Base-by-base conservation (phyloP, 1,284 basidiomycete species). In the Inonotus obliquus region DNA sequence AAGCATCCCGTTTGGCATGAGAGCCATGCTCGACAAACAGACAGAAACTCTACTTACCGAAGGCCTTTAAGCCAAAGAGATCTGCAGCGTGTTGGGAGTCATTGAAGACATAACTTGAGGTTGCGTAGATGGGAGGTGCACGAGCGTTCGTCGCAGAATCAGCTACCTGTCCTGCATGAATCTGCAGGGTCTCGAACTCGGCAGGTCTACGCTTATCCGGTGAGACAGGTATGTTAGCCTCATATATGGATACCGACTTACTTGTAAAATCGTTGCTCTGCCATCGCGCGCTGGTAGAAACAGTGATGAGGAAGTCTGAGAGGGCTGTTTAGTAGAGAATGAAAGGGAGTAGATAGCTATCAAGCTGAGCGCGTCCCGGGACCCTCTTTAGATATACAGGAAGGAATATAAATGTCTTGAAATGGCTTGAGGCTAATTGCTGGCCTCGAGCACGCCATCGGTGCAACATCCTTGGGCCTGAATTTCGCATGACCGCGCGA, bases 31-130 rank as follows among this genome's bases (percentile, higher is more conserved):
- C 13, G 23, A 4, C 19, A 13, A 9, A 1, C 1, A n/a, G 51
- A 7, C 4, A 52, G 9, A 14, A 35, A 1, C 6, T 17, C 19
- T 41, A n/a, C 54, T 45, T 39, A 61, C 60, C 62, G 29, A 60
- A 56, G 23, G 59, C 57, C 83, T 74, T 85, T 64, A 94, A 74
- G 19, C 84, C 89, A 72, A 94, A 95, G 52, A 96, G 80, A 71
- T 93, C 88, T 23, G 92, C 91, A 6, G 80, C 93, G 68, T 96
- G 92, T 85, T 91, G 81, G n/a, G 88, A 85, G 70, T 90, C 76
- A 69, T 92, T 87, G 79, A 94, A 94, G 27, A 88, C 86, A 68
- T 86, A 94, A 63, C 87, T 89, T 0, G 87, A 87, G 1, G 85
- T 79, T 1, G 87, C 83, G 64, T 93, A 93, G 74, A 95, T 92